Base-by-base conservation (phyloP, 192 early-diverging fungal species). In the Linnemannia exigua region DNA sequence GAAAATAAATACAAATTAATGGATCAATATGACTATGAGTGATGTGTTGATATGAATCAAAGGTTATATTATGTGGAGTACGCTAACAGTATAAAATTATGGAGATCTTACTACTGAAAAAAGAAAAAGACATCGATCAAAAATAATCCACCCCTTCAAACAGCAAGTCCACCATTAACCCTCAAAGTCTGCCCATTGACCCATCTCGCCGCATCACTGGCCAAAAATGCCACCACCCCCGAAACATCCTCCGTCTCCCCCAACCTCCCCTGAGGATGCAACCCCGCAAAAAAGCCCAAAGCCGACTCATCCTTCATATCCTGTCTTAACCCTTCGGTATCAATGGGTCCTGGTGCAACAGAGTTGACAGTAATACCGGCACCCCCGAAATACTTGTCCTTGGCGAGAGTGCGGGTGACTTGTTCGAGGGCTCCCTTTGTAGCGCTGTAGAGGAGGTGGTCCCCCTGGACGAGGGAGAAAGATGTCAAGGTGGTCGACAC, bases 361-460 rank as follows among this genome's bases (percentile, higher is more conserved):
- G 72, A 74, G 52, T 84, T 84, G 72, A 79, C 82, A n/a, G 72
- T 84, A 15, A 84, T 75, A 14, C 82, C 82, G 74, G 5, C 72
- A 12, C 5, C 82, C 82, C 44, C 78, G 52, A 78, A n/a, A n/a
- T n/a, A n/a, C n/a, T n/a, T n/a, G n/a, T 84, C 82, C 82, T 79
- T 88, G 38, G 96, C 93, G 75, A 97, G 89, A 22, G 94, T 93
- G 90, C 94, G 93, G 89, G 90, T 92, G 81, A 97, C 88, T 37
- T 95, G 95, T 84, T 95, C 91, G 76, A 94, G 90, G n/a, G 93
- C 95, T 50, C 95, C 95, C 90, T 97, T 96, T 80, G 95, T 95
- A 3, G 96, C 89, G n/a, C 89, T 82, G 87, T 97, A 97, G n/a
- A 84, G 16, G 33, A 79, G 79, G 54, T 79, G 37, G 90, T 95